Conservation (phyloP, 345 rosid genomes). For the Boechera divaricarpa region DNA sequence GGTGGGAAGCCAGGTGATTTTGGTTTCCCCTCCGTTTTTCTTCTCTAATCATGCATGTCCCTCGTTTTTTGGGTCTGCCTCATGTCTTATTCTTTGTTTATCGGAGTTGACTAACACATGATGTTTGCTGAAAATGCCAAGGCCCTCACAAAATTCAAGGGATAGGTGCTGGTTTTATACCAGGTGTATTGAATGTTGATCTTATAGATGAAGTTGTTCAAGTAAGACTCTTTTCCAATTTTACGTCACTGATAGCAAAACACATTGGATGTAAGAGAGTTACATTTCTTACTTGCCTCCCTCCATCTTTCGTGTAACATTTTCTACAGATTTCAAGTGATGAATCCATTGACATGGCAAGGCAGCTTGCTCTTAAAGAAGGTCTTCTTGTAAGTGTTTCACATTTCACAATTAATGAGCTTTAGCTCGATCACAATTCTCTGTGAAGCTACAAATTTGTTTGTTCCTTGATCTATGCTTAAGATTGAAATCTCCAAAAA, state of each 20-base stretch:
- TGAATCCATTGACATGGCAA: slow-evolving; percentile 86
- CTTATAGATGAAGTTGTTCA: slow-evolving; percentile 82
- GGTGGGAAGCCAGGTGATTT: slow-evolving; percentile 92
- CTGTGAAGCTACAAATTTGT: background rate
- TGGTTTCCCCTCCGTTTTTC: background rate
- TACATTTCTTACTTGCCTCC: background rate
- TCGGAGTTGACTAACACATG: slow-evolving; percentile 22
- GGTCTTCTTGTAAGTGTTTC: slow-evolving; percentile 74
- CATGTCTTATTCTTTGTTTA: background rate
- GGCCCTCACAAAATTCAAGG: slow-evolving; percentile 99
- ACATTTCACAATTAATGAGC: background rate
- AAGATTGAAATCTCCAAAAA: background rate
- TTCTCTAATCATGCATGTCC: background rate
- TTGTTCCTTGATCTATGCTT: background rate
- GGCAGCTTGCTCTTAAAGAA: slow-evolving; percentile 77
- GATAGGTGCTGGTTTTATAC: slow-evolving; percentile 92
- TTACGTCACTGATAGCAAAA: background rate
- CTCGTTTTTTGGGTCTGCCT: background rate
- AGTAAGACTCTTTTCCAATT: slow-evolving; percentile 51
- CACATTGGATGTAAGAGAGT: background rate
- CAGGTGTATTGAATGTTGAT: slow-evolving; percentile 77
- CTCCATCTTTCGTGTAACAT: slow-evolving; percentile 9
- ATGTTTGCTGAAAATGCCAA: slow-evolving; percentile 40
- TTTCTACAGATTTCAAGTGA: slow-evolving; percentile 65
- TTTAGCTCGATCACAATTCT: background rate